Percentiles rank a stretch among this genome's conserved stretches.
phyloP scores from a whole-genome alignment of 2,329 filamentous ascomycete species.

The Biscogniauxia sp. region DNA sequence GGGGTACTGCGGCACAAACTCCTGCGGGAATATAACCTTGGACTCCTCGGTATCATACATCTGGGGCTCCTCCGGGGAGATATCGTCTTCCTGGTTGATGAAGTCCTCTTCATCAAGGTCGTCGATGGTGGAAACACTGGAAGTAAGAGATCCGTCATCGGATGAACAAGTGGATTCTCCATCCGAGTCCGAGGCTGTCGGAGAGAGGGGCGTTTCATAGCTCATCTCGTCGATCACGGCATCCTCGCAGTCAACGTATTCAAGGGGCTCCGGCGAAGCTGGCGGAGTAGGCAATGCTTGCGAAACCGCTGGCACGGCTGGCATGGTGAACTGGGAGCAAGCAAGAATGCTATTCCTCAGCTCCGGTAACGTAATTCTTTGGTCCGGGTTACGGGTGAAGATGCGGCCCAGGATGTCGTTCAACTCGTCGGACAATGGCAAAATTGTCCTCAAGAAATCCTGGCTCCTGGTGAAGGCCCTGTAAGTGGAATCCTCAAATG shows the following conservation, averaged over 20 bases:
- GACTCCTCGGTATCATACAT: conserved; percentile 48
- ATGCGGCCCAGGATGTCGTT: conserved; percentile 84
- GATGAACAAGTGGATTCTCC: conserved; percentile 46
- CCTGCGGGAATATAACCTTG: conserved; percentile 43
- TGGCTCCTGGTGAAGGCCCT: conserved; percentile 81
- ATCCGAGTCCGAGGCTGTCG: conserved; percentile 45
- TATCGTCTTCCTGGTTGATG: conserved; percentile 42
- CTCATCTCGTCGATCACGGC: conserved; percentile 44
- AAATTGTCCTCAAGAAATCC: conserved; percentile 86
- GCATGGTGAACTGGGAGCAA: conserved; percentile 71
- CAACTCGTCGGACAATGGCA: conserved; percentile 85
- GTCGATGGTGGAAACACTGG: conserved; percentile 52
- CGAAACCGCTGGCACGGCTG: conserved; percentile 30
- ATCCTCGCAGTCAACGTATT: conserved; percentile 50
- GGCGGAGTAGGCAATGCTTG: conserved; percentile 40
- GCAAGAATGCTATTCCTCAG: conserved; percentile 73
- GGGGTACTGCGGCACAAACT: conserved; percentile 47
- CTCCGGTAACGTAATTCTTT: conserved; percentile 78
- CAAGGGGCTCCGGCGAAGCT: conserved; percentile 41
- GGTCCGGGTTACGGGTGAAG: conserved; percentile 80
- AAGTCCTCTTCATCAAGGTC: conserved; percentile 50
- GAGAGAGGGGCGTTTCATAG: conserved; percentile 46
- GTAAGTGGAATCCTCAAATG: conserved; percentile 91
- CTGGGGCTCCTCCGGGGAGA: conserved; percentile 39
- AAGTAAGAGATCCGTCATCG: conserved; percentile 55